A percentile compares a stretch with the other conserved stretches of the same genome.
phyloP scores from a whole-genome alignment of 2,329 filamentous ascomycete species.

The Arthrinium puccinioides region DNA sequence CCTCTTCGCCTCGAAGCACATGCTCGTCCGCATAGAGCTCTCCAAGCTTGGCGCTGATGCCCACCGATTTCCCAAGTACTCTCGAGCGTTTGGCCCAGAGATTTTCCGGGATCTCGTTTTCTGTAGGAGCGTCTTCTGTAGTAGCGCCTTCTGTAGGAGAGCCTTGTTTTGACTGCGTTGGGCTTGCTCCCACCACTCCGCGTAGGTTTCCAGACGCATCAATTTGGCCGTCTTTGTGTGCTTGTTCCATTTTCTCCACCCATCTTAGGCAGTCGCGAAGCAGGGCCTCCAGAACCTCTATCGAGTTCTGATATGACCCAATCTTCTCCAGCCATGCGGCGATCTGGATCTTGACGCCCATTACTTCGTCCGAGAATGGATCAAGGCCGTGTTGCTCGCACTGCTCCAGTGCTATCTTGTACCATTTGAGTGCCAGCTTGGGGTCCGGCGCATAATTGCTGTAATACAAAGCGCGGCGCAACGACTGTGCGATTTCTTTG shows the following conservation, averaged over 20 bases:
- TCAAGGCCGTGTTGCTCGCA: constrained; percentile 72
- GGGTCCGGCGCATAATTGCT: constrained; percentile 71
- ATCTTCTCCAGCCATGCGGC: constrained; percentile 74
- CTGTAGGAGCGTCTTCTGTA: constrained; percentile 17
- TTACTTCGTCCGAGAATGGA: constrained; percentile 82
- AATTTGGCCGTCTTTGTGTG: constrained; percentile 37
- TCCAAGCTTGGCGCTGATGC: constrained; percentile 75
- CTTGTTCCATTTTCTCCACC: constrained; percentile 48
- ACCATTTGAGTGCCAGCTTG: constrained; percentile 73
- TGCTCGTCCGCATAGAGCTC: constrained; percentile 74
- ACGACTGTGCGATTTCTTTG: constrained; percentile 64
- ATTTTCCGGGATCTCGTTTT: constrained; percentile 31
- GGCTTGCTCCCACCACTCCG: constrained; percentile 4
- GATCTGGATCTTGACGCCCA: constrained; percentile 81
- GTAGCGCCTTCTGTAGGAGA: constrained; percentile 5
- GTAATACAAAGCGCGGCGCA: constrained; percentile 82
- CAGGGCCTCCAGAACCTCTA: constrained; percentile 72
- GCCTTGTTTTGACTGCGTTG: constrained; percentile 10
- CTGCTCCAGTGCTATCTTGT: constrained; percentile 68
- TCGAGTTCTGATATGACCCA: constrained; percentile 60
- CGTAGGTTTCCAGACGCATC: constrained; percentile 29
- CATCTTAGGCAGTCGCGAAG: constrained; percentile 60
- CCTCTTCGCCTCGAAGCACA: constrained; percentile 64
- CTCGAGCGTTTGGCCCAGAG: constrained; percentile 54
- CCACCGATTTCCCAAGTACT: constrained; percentile 66